phyloP scores from a whole-genome alignment of 2,329 filamentous ascomycete genomes.

The Orbilia javanica region DNA sequence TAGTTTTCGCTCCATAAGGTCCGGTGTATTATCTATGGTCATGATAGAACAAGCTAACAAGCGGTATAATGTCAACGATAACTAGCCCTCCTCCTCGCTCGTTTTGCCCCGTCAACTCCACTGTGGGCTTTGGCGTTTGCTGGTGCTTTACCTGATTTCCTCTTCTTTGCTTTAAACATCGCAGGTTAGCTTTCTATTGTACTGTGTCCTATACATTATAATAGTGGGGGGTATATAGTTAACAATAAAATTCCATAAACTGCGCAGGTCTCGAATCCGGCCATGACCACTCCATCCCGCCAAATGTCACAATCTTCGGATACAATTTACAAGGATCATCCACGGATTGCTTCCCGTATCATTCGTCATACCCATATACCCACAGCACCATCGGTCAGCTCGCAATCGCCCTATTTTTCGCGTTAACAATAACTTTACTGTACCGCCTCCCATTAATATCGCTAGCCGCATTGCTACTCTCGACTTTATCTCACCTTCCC shows the following conservation, averaged over 20 bases:
- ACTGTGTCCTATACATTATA: neutral
- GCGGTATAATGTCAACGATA: neutral
- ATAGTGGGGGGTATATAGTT: neutral
- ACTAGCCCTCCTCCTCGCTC: slow-evolving; percentile 30
- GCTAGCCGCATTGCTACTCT: slow-evolving; percentile 15
- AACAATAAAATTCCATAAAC: no score
- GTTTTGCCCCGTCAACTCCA: slow-evolving; percentile 36
- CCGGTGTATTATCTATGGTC: neutral
- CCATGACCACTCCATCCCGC: neutral
- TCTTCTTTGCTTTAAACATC: slow-evolving; percentile 15
- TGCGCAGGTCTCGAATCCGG: slow-evolving; percentile 6
- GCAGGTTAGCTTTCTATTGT: neutral
- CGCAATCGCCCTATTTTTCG: slow-evolving; percentile 2
- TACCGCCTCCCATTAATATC: slow-evolving; percentile 8
- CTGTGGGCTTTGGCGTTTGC: slow-evolving; percentile 42
- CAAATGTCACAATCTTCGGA: neutral
- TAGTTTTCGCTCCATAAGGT: no score
- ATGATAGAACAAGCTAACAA: neutral
- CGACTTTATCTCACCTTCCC: slow-evolving; percentile 24
- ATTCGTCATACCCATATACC: slow-evolving; percentile 12
- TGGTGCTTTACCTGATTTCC: slow-evolving; percentile 29
- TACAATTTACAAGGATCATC: slow-evolving; percentile 1
- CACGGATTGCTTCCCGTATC: slow-evolving; percentile 27
- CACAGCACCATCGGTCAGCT: slow-evolving; percentile 35
- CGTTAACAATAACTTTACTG: neutral